Evolutionary conservation across 305 asterid species (phyloP).

Genomic region (Salvia sclarea): DNA sequence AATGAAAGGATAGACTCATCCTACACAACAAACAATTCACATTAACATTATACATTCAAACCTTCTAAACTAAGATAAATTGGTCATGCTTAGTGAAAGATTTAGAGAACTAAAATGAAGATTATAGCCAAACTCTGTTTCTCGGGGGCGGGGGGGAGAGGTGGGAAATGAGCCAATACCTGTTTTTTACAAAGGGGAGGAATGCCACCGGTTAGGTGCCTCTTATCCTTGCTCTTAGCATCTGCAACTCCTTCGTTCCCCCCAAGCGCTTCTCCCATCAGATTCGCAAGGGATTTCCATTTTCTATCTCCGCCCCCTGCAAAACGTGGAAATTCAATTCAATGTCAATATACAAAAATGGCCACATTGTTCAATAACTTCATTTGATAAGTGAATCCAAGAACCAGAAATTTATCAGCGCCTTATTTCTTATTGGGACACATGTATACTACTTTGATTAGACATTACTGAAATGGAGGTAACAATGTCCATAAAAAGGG

Average conservation of each 20-base stretch:
- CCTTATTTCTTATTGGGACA: neutral
- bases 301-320: slow-evolving; percentile 25
- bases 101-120: neutral
- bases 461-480: neutral
- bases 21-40: neutral
- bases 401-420: neutral
- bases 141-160: neutral
- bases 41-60: neutral
- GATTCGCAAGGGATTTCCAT: neutral
- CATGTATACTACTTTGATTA: neutral
- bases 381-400: neutral
- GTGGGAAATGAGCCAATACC: neutral
- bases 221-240: neutral
- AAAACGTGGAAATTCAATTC: slow-evolving; percentile 5
- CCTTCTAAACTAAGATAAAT: neutral
- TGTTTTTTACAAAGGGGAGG: neutral
- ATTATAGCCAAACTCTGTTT: neutral
- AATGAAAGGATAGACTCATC: neutral
- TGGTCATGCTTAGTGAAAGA: neutral
- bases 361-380: neutral
- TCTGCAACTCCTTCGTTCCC: neutral
- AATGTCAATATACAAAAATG: neutral
- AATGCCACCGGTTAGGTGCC: slow-evolving; percentile 1
- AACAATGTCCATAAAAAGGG: neutral
- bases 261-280: neutral